Conservation (phyloP, 768 basidiomycete genomes). For the Lactifluus piperatus region DNA sequence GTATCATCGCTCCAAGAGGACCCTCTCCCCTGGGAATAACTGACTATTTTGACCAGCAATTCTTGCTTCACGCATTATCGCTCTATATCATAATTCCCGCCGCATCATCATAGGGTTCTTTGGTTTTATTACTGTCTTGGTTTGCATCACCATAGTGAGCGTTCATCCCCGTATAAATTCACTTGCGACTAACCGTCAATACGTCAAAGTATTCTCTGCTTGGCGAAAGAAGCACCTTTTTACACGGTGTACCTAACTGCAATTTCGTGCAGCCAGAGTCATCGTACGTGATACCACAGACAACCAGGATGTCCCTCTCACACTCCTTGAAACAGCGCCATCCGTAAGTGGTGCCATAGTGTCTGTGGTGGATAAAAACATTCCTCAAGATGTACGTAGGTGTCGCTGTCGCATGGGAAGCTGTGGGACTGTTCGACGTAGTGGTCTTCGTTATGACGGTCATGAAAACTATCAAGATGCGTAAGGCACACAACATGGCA, state of each 20-base stretch:
- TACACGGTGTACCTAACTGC: conserved; percentile 19
- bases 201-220: conserved; percentile 37
- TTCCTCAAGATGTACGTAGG: conserved; percentile 14
- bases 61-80: conserved; percentile 41
- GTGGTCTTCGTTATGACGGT: conserved; percentile 41
- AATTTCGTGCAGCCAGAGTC: conserved; percentile 12
- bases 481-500: conserved; percentile 25
- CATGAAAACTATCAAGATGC: conserved; percentile 32
- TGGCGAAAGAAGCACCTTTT: conserved; percentile 25
- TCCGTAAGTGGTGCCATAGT: conserved; percentile 17
- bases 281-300: conserved; percentile 21
- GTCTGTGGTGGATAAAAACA: too few relatives aligned
- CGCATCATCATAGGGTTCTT: conserved; percentile 33
- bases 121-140: conserved; percentile 27
- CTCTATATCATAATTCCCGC: conserved; percentile 37
- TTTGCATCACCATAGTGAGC: conserved; percentile 31
- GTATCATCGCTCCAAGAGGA: background rate
- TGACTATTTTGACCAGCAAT: conserved; percentile 27
- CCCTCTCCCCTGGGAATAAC: background rate
- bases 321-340: conserved; percentile 14
- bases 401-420: conserved; percentile 39
- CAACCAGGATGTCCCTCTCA: background rate
- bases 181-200: background rate
- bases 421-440: conserved; percentile 40
- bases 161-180: background rate